Evolutionary conservation across 805 yeast genomes (phyloP).

Genomic region (Ogataea methylovora): DNA sequence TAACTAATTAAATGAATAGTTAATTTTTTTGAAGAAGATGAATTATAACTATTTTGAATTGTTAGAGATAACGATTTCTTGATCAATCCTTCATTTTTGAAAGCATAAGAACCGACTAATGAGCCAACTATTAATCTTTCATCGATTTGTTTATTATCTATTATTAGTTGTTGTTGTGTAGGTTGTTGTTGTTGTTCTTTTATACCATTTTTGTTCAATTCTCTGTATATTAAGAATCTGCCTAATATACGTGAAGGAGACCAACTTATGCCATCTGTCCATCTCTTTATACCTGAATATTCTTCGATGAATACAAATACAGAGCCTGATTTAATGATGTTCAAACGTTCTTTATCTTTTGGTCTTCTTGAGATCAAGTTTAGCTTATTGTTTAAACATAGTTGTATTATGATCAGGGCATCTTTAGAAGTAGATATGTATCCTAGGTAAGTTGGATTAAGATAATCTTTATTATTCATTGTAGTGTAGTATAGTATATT

Average conservation of each 20-base stretch:
- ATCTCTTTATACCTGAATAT: conserved; percentile 74
- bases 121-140: conserved; percentile 45
- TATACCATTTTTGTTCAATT: conserved; percentile 39
- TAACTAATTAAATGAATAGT: conserved; percentile 74
- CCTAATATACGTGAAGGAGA: conserved; percentile 86
- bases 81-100: conserved; percentile 65
- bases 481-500: too few relatives aligned
- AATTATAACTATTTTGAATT: conserved; percentile 19
- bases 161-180: not conserved
- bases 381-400: conserved; percentile 56
- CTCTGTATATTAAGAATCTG: conserved; percentile 76
- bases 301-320: conserved; percentile 84
- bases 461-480: conserved; percentile 3
- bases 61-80: conserved; percentile 75
- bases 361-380: conserved; percentile 70
- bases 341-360: conserved; percentile 64
- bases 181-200: conserved; percentile 1
- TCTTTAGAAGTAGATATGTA: conserved; percentile 78
- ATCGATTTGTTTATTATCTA: not conserved
- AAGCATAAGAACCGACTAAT: conserved; percentile 51
- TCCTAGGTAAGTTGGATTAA: conserved; percentile 57
- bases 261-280: conserved; percentile 98
- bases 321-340: conserved; percentile 65
- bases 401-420: conserved; percentile 75
- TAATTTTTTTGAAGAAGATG: conserved; percentile 18